Conservation (phyloP, 2,329 filamentous ascomycete species). For the Aspergillus versicolor region DNA sequence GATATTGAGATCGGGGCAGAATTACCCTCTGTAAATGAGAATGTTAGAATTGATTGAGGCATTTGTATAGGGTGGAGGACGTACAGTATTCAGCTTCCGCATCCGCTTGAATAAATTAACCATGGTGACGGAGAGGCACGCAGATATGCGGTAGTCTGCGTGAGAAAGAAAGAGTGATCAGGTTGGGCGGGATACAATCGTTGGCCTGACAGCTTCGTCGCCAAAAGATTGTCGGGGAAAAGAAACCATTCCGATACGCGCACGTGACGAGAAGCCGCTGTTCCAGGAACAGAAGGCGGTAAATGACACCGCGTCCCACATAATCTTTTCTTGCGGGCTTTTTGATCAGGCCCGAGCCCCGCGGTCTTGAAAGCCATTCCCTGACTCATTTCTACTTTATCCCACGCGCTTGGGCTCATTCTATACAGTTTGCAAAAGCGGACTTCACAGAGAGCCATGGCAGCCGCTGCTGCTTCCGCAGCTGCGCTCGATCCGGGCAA, state of each 20-base stretch:
- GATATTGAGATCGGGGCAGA: background rate
- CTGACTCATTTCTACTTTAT: constrained; percentile 4
- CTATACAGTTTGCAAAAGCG: constrained; percentile 26
- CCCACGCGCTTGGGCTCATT: constrained; percentile 17
- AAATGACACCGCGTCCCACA: constrained; percentile 18
- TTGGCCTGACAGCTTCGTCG: background rate
- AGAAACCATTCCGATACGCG: constrained; percentile 19
- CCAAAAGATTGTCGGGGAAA: constrained; percentile 18
- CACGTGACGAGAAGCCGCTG: constrained; percentile 19
- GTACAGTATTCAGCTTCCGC: constrained; percentile 70
- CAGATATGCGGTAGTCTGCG: background rate
- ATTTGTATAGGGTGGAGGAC: background rate
- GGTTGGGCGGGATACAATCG: background rate
- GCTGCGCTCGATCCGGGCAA: constrained; percentile 56
- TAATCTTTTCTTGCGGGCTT: constrained; percentile 17
- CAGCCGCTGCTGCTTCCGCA: constrained; percentile 51
- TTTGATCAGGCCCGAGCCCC: constrained; percentile 19
- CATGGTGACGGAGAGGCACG: constrained; percentile 33
- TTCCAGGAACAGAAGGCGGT: constrained; percentile 17
- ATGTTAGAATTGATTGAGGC: constrained; percentile 1
- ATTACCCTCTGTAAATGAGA: constrained; percentile 3
- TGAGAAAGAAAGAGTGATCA: background rate
- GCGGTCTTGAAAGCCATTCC: constrained; percentile 14
- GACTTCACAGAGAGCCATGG: constrained; percentile 34
- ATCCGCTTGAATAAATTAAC: constrained; percentile 62